A percentile compares a stretch with the other conserved stretches of the same genome.
Evolutionary conservation across 305 asterid species (phyloP).

Genomic region (Fraxinus greggii): DNA sequence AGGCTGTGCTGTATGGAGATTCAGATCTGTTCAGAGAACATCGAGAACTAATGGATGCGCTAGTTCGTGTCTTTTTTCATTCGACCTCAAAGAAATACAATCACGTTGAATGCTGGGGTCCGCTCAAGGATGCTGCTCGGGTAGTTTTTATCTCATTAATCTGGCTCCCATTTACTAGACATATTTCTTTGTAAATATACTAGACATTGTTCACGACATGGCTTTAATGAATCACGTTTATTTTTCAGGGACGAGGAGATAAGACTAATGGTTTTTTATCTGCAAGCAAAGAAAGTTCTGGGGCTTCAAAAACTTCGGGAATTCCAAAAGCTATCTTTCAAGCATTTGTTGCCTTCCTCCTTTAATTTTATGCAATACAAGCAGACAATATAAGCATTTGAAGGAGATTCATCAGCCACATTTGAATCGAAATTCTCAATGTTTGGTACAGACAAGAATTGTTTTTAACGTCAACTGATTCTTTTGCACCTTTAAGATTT

Average conservation of each 20-base stretch:
- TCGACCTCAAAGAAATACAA: conserved; percentile 77
- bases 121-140: conserved; percentile 75
- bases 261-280: conserved; percentile 41
- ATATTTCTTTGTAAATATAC: neutral
- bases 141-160: conserved; percentile 30
- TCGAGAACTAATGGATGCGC: conserved; percentile 67
- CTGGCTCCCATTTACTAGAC: neutral
- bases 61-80: conserved; percentile 78
- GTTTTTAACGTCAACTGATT: conserved; percentile 47
- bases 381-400: neutral
- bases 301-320: conserved; percentile 37
- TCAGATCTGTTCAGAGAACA: conserved; percentile 58
- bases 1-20: conserved; percentile 82
- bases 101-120: conserved; percentile 85
- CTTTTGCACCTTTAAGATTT: conserved; percentile 33
- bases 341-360: conserved; percentile 69
- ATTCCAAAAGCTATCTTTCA: conserved; percentile 63
- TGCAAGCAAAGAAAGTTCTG: conserved; percentile 43
- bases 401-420: conserved; percentile 11
- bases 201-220: neutral
- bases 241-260: conserved; percentile 57
- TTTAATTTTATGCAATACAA: conserved; percentile 26
- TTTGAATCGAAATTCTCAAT: neutral
- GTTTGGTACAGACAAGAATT: conserved; percentile 25
- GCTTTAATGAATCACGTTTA: neutral